Percentiles rank a stretch among this genome's conserved stretches.
Conservation (phyloP, 805 yeast species). For the Candida xyloterini region DNA sequence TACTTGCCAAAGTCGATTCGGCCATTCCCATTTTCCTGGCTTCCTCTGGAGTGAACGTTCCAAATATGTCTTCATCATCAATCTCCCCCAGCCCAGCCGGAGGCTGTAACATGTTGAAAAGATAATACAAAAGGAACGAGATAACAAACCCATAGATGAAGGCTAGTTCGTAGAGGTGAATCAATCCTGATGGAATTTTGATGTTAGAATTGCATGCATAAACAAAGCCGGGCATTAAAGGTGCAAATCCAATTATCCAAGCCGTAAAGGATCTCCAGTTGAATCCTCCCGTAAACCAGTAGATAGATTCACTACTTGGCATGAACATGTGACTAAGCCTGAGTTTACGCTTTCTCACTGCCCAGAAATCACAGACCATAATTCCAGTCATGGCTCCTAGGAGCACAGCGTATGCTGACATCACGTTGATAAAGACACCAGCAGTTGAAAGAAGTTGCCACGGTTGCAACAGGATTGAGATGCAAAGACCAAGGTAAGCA, state of each 20-base stretch:
- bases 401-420: slow-evolving; percentile 23
- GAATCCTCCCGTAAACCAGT: slow-evolving; percentile 51
- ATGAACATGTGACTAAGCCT: slow-evolving; percentile 58
- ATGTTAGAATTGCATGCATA: slow-evolving; percentile 21
- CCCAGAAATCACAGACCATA: slow-evolving; percentile 56
- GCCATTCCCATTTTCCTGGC: slow-evolving; percentile 32
- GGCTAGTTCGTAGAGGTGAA: slow-evolving; percentile 42
- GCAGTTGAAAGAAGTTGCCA: slow-evolving; percentile 40
- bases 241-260: slow-evolving; percentile 43
- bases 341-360: slow-evolving; percentile 48
- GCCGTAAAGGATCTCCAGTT: slow-evolving; percentile 59
- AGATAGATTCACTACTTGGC: slow-evolving; percentile 38
- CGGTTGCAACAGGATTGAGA: slow-evolving; percentile 38
- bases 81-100: slow-evolving; percentile 30
- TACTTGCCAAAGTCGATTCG: background rate
- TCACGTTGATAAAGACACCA: slow-evolving; percentile 28
- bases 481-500: slow-evolving; percentile 36
- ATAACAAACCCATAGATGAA: slow-evolving; percentile 41
- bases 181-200: slow-evolving; percentile 39
- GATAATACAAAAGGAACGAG: slow-evolving; percentile 39
- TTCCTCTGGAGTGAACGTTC: slow-evolving; percentile 33
- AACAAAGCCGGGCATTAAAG: slow-evolving; percentile 47
- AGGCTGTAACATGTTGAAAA: slow-evolving; percentile 37
- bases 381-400: slow-evolving; percentile 76
- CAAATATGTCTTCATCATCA: slow-evolving; percentile 35